These are phyloP conservation scores for Kalmusia sp. DNA, from an alignment of 2,329 filamentous ascomycete species.

Conservation along the genomic window DNA sequence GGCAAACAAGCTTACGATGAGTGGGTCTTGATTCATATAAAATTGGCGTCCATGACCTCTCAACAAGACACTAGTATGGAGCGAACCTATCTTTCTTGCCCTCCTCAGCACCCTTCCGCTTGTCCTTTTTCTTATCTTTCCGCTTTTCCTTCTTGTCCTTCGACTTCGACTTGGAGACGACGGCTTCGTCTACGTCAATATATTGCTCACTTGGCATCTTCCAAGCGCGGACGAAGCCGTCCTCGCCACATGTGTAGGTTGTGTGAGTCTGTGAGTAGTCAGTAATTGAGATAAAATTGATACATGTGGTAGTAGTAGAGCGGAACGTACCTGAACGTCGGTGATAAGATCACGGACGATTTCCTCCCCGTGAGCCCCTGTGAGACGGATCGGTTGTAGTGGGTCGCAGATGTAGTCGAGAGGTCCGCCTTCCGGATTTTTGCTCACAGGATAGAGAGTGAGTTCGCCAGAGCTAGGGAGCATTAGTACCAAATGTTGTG, in stretches of 20 bases:
- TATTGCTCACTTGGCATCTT: conserved; percentile 26
- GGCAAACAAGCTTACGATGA: no score
- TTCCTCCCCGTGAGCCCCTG: conserved; percentile 57
- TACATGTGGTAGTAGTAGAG: no score
- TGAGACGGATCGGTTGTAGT: conserved; percentile 35
- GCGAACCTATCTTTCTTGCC: conserved; percentile 46
- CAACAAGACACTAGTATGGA: conserved; percentile 37
- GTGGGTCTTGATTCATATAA: not conserved
- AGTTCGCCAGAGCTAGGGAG: conserved; percentile 30
- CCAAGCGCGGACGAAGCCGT: conserved; percentile 55
- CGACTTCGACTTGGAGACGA: conserved; percentile 18
- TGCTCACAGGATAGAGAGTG: conserved; percentile 40
- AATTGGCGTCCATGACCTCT: not conserved
- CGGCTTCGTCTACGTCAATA: conserved; percentile 37
- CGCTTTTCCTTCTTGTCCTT: conserved; percentile 6
- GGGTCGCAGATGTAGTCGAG: conserved; percentile 41
- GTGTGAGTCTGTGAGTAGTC: conserved; percentile 30
- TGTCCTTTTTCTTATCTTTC: conserved; percentile 33
- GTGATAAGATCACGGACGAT: conserved; percentile 56
- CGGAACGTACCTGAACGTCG: conserved; percentile 42
- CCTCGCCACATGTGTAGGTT: conserved; percentile 58
- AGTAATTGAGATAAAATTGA: not conserved
- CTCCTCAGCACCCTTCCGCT: conserved; percentile 33
- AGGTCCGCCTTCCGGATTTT: conserved; percentile 22
- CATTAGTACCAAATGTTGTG: conserved; percentile 3